Base-by-base conservation (phyloP, 495 filamentous ascomycete species). In the Tuber indicum region DNA sequence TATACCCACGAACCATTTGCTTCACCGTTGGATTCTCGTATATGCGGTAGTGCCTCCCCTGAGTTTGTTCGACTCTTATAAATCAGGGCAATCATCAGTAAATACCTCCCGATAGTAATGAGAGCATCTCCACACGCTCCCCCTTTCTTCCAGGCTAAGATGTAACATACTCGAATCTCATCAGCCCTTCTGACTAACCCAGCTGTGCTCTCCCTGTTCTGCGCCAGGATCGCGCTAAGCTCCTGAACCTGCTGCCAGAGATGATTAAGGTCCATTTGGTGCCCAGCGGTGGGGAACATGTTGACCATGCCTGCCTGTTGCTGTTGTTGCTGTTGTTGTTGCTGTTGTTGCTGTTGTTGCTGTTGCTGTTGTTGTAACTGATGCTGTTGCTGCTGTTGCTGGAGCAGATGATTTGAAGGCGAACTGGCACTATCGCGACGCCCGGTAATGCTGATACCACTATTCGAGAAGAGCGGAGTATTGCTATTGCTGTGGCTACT, bases 181-280 rank as follows among this genome's bases (percentile, higher is more conserved):
- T 83, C 82, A 9, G 82, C 79, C 58, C 89, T 88, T 43, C 86
- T 84, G 19, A 91, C 88, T 72, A 92, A 88, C 23, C 86, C 88
- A 74, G 86, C 86, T 46, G 90, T 90, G 74, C 88, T 88, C 75
- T 91, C 90, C 19, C 91, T 86, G 80, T 92, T 92, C 75, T 90
- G 87, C 76, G 88, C 89, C 70, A 92, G 84, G n/a, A 91, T 86
- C 66, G 88, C 87, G 74, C 88, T 90, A 81, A 92, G 83, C 82
- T 92, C 89, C 75, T 91, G 84, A 44, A 92, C 88, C 85, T 91
- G 89, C 49, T 90, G 87, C 82, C 90, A 92, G 7, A 92, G 86
- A 76, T 91, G 88, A 78, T 91, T 90, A 77, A 92, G 87, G 79
- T 92, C 91, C 86, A 90, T 90, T 84, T 92, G 90, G 75, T 91